These are phyloP conservation scores for Sutorius australiensis DNA, from an alignment of 768 basidiomycete species.

Conservation along the genomic window DNA sequence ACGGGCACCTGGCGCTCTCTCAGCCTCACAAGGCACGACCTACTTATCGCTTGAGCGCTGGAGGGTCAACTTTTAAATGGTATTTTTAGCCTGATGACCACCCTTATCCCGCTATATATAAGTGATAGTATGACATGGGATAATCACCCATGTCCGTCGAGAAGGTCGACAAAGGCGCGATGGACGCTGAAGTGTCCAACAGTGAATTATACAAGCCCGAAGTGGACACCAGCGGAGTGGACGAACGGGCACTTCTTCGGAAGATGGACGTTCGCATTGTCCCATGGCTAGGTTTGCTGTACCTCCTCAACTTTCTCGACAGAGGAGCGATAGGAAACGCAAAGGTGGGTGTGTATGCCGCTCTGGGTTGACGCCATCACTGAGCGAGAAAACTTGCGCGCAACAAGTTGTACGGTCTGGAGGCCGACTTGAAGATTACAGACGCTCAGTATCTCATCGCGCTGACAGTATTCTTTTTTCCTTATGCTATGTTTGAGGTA, in stretches of 20 bases:
- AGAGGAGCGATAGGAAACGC: conserved; percentile 68
- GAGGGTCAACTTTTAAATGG: neutral
- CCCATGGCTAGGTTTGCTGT: conserved; percentile 73
- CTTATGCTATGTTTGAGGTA: conserved; percentile 69
- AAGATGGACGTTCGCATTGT: conserved; percentile 66
- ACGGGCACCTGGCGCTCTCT: neutral
- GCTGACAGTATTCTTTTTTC: conserved; percentile 73
- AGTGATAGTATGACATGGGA: neutral
- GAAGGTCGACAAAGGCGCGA: neutral
- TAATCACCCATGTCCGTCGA: conserved; percentile 1
- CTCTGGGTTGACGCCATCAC: neutral
- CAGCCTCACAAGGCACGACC: neutral
- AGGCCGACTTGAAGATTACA: conserved; percentile 51
- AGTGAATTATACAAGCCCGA: conserved; percentile 43
- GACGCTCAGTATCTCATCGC: conserved; percentile 66
- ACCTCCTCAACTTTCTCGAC: conserved; percentile 71
- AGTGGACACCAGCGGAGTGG: conserved; percentile 48
- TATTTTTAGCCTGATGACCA: neutral
- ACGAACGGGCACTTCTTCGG: conserved; percentile 52
- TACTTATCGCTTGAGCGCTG: neutral
- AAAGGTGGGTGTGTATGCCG: conserved; percentile 40
- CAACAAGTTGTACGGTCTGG: conserved; percentile 55
- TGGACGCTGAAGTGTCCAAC: neutral
- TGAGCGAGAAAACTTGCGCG: neutral
- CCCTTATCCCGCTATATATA: neutral